A percentile compares a stretch with the other conserved stretches of the same genome.
These are phyloP conservation scores for Suillus cothurnatus DNA, from an alignment of 768 basidiomycete species.

Conservation along the genomic window DNA sequence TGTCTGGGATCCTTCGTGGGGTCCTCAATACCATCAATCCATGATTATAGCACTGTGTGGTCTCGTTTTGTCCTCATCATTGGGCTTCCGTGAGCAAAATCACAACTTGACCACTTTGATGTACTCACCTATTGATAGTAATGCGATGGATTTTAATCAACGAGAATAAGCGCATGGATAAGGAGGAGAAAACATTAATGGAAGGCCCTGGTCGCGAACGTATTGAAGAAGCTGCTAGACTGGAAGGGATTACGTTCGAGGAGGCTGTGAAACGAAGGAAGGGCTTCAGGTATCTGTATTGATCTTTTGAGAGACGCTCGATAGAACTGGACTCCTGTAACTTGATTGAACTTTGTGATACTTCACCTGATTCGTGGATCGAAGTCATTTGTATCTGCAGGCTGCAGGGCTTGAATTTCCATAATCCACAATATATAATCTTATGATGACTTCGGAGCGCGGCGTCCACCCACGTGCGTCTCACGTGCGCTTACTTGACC, in stretches of 20 bases:
- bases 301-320: background rate
- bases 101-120: background rate
- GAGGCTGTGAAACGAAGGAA: constrained; percentile 58
- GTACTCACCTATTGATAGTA: constrained; percentile 29
- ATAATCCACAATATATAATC: too few relatives aligned
- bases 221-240: constrained; percentile 57
- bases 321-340: too few relatives aligned
- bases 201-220: constrained; percentile 48
- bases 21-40: constrained; percentile 62
- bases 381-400: too few relatives aligned
- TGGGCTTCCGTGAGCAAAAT: constrained; percentile 37
- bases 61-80: constrained; percentile 32
- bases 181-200: constrained; percentile 46
- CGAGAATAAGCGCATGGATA: constrained; percentile 54
- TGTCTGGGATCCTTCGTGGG: constrained; percentile 63
- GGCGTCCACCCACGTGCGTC: too few relatives aligned
- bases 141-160: constrained; percentile 47
- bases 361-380: too few relatives aligned
- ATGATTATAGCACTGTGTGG: constrained; percentile 52
- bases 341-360: too few relatives aligned
- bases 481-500: too few relatives aligned
- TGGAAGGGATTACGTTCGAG: constrained; percentile 62
- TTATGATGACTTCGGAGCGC: too few relatives aligned
- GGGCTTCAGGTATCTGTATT: constrained; percentile 62
- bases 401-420: too few relatives aligned